Evolutionary conservation across 2,329 filamentous ascomycete genomes (phyloP).

Genomic region (Dactylellina sp.): DNA sequence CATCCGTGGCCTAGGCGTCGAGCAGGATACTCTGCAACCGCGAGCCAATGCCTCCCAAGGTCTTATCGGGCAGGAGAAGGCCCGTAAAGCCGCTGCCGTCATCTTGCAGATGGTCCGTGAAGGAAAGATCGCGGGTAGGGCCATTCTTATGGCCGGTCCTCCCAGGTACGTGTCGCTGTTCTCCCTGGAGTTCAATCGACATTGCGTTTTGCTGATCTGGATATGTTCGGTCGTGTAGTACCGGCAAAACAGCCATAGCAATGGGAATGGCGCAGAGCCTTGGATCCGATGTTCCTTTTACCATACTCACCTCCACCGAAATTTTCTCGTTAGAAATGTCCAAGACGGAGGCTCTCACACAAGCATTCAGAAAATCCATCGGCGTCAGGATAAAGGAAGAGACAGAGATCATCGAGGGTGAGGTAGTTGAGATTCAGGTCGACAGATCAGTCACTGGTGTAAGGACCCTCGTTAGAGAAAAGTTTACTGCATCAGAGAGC

Average conservation of each 20-base stretch:
- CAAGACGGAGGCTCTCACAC: constrained; percentile 96
- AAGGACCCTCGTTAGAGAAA: constrained; percentile 81
- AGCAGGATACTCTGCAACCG: constrained; percentile 88
- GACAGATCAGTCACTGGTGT: constrained; percentile 93
- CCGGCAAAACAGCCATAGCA: constrained; percentile 96
- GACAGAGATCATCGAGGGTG: constrained; percentile 98
- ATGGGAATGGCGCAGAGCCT: constrained; percentile 99
- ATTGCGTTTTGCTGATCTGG: constrained; percentile 12
- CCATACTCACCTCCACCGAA: constrained; percentile 92
- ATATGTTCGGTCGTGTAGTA: constrained; percentile 69
- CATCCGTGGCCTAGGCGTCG: constrained; percentile 93
- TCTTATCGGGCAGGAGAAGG: constrained; percentile 94
- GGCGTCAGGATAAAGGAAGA: constrained; percentile 98
- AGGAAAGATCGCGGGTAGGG: constrained; percentile 95
- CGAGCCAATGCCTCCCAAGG: constrained; percentile 82
- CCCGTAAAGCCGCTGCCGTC: constrained; percentile 92
- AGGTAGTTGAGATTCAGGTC: constrained; percentile 98
- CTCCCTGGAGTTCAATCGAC: background rate
- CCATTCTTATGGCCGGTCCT: constrained; percentile 92
- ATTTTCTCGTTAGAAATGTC: constrained; percentile 99
- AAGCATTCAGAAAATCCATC: constrained; percentile 99
- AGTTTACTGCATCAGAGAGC: constrained; percentile 97
- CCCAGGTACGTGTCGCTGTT: constrained; percentile 72
- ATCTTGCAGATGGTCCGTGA: constrained; percentile 99
- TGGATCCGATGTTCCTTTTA: constrained; percentile 94